Evolutionary conservation across 371 early-diverging fungal genomes (phyloP).

Genomic region (Sporodiniella umbellata): DNA sequence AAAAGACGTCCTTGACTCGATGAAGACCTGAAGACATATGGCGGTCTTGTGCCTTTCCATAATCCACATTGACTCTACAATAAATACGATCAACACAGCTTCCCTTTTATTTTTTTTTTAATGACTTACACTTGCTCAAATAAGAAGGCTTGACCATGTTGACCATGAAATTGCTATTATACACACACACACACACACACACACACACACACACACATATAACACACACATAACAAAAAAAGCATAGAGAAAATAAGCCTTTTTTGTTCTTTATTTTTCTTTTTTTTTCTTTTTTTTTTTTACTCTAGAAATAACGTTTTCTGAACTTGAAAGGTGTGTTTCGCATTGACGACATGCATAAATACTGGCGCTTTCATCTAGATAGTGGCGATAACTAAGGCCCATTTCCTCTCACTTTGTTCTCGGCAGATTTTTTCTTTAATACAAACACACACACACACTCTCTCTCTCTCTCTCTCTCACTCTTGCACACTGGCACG

Average conservation of each 20-base stretch:
- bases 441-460: neutral
- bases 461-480: neutral
- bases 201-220: no score
- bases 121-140: conserved; percentile 56
- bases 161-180: conserved; percentile 60
- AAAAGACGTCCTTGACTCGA: conserved; percentile 64
- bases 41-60: conserved; percentile 56
- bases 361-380: conserved; percentile 43
- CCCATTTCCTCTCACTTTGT: conserved; percentile 49
- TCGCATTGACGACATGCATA: conserved; percentile 50
- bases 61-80: conserved; percentile 59
- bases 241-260: no score
- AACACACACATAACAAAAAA: no score
- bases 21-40: conserved; percentile 74
- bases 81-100: neutral
- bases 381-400: conserved; percentile 48
- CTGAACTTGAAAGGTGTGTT: conserved; percentile 69
- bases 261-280: no score
- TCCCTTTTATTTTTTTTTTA: no score
- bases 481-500: neutral
- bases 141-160: conserved; percentile 64
- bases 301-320: conserved; percentile 69
- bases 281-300: neutral
- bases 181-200: neutral
- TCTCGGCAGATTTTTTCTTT: no score